Evolutionary conservation across 1,139 yeast genomes (phyloP), one percentile per base, ranked within the genome.

Genomic region (Taphrina sp.): DNA sequence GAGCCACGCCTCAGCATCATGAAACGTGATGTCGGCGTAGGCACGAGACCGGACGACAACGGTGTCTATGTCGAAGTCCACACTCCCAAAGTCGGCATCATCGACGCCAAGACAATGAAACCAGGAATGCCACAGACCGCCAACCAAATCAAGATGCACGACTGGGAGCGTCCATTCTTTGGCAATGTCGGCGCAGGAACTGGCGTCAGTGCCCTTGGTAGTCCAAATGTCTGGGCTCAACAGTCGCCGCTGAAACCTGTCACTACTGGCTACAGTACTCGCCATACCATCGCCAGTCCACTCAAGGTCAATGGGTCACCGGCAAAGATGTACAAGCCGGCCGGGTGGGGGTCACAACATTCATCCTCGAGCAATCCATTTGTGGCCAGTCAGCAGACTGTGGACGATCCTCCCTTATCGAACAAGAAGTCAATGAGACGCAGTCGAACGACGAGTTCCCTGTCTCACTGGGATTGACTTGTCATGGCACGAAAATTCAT

Each of bases 21-120:
- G 54, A 75, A 76, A 55, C 79, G 82, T 61, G 89, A 85, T 64
- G 89, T 78, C 2, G 74, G 78, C 46, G 74, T 83, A 8, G 66
- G 79, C 46, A 58, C 65, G 5, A 71, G 70, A 5, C 67, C 56
- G 19, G 56, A 52, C 19, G 49, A 34, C 26, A 42, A 36, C 12
- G 49, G 49, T 8, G 56, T 52, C 14, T 42, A 52, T 20, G 56
- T 52, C 37, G 56, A 52, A 24, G 56, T 52, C 23, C 56, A 52
- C 23, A 52, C 56, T 1, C 56, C 56, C 5, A 42, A 52, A 35
- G 36, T 52, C 12, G 54, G 54, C 17, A 49, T 49, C 16, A 14
- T 49, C 17, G 46, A 39, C 26, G 37, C 37, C 14, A 22, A 33
- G 20, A 39, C 12, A 35, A 14, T 20, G 10, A 14, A 3, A 14